Evolutionary conservation across 345 rosid species (phyloP), one percentile per base, ranked within the genome.

Genomic region (Odontarrhena argentea): DNA sequence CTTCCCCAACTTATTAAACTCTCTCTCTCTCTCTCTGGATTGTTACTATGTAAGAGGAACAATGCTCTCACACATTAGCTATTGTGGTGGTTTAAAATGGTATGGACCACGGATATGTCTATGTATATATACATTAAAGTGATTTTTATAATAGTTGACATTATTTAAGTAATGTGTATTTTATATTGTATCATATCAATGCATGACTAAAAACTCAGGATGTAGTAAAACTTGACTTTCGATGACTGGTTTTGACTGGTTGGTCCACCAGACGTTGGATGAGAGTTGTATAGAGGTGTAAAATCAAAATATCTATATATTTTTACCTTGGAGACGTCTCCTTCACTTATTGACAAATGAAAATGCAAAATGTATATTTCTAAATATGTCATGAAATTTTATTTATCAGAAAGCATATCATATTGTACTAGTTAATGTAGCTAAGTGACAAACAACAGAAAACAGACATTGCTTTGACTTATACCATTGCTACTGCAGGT

Each of bases 191-290:
- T 4, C 1, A 4, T 51, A 35, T 61, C 22, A 53, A 61, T 55
- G 54, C 49, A 70, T 54, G 63, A 62, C 63, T 22, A 61, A 53
- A 62, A 44, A 42, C 49, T 51, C 10, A 61, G 1, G 24, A 53
- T 35, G 41, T 15, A 42, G 49, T 18, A 55, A 55, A 70, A 62
- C 10, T 55, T 71, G 65, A 55, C 70, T 55, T 71, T 71, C 30
- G 49, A 28, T n/a, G n/a, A n/a, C n/a, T n/a, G n/a, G 66, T 65
- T 78, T 82, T 84, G 98, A 90, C 92, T 85, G 98, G 92, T 86
- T 75, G 98, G 82, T 93, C 79, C 77, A 88, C 87, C 97, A 73
- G 89, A 81, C 89, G 82, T 83, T 76, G 77, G 77, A 53, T 74
- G 40, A 22, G 13, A 42, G 9, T 47, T 30, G 32, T 24, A 10